phyloP scores from a whole-genome alignment of 768 basidiomycete genomes.

The Termitomyces bulborhizus region DNA sequence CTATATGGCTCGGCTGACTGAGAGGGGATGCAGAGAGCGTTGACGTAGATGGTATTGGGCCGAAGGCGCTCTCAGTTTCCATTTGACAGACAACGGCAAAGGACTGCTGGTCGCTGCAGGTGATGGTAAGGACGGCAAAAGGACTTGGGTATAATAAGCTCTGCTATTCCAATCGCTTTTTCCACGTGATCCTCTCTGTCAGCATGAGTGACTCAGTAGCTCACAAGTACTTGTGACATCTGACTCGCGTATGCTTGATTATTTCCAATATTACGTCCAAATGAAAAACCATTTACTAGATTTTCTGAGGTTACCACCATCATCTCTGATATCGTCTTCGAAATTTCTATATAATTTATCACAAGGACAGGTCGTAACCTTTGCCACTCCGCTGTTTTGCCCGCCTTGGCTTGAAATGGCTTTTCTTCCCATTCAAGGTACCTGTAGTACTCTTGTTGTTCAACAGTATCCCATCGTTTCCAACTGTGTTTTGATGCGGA shows the following conservation, averaged over 20 bases:
- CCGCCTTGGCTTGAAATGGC: slow-evolving; percentile 76
- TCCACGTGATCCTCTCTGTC: slow-evolving; percentile 14
- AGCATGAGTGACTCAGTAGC: slow-evolving; percentile 6
- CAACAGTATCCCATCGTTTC: slow-evolving; percentile 71
- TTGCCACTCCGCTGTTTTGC: slow-evolving; percentile 89
- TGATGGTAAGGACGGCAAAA: neutral
- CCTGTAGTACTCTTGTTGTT: slow-evolving; percentile 33
- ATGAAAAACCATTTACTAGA: too few species aligned
- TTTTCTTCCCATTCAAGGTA: slow-evolving; percentile 63
- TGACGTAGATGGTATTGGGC: slow-evolving; percentile 1
- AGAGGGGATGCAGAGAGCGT: slow-evolving; percentile 3
- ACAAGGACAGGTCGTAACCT: slow-evolving; percentile 64
- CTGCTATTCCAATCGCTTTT: neutral
- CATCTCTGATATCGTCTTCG: too few species aligned
- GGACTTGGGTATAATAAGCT: neutral
- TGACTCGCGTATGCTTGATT: neutral
- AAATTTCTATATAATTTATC: neutral
- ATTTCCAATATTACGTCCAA: too few species aligned
- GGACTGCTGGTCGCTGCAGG: neutral
- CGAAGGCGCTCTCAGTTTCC: slow-evolving; percentile 5
- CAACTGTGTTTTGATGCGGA: slow-evolving; percentile 80
- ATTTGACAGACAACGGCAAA: neutral
- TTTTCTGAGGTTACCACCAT: too few species aligned
- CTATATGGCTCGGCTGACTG: slow-evolving; percentile 33
- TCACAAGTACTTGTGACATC: neutral